These are phyloP conservation scores for Pontederia crassipes DNA, from an alignment of 176 grass and related monocot species.

Conservation along the genomic window DNA sequence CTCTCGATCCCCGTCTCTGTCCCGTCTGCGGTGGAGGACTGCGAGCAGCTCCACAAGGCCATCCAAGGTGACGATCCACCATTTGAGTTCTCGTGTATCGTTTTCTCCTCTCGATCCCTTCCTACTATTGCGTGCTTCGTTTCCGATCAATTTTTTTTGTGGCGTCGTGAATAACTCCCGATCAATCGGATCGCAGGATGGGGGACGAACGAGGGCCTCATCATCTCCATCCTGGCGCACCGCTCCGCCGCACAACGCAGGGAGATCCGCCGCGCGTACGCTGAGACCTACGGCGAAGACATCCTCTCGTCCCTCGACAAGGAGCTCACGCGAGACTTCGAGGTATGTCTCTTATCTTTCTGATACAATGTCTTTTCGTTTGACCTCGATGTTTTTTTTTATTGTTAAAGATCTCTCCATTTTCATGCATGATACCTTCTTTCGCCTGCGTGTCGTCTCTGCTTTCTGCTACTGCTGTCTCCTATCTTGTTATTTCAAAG, in stretches of 20 bases:
- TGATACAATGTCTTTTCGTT: not conserved
- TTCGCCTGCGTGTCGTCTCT: too few relatives aligned
- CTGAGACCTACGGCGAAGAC: slow-evolving; percentile 50
- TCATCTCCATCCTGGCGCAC: slow-evolving; percentile 82
- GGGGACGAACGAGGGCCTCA: slow-evolving; percentile 82
- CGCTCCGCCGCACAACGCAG: slow-evolving; percentile 59
- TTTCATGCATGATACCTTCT: not conserved
- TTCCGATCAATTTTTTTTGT: not conserved
- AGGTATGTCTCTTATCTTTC: slow-evolving; percentile 32
- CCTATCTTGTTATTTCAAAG: not conserved
- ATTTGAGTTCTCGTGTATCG: not conserved
- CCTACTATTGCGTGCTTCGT: not conserved
- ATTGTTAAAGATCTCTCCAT: not conserved
- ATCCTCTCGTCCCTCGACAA: slow-evolving; percentile 65
- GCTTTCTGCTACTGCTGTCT: not conserved
- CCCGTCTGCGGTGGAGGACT: slow-evolving; percentile 57
- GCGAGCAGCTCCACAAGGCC: slow-evolving; percentile 87
- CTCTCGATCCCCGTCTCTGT: slow-evolving; percentile 41
- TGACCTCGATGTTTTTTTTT: not conserved
- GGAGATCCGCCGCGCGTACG: slow-evolving; percentile 52
- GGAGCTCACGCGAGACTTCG: slow-evolving; percentile 85
- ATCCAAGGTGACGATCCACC: slow-evolving; percentile 38
- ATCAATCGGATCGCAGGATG: slow-evolving; percentile 30
- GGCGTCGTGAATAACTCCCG: not conserved
- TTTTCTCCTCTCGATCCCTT: not conserved